Evolutionary conservation across 2,329 filamentous ascomycete genomes (phyloP).

Genomic region (Chaetoscypha palmicola): DNA sequence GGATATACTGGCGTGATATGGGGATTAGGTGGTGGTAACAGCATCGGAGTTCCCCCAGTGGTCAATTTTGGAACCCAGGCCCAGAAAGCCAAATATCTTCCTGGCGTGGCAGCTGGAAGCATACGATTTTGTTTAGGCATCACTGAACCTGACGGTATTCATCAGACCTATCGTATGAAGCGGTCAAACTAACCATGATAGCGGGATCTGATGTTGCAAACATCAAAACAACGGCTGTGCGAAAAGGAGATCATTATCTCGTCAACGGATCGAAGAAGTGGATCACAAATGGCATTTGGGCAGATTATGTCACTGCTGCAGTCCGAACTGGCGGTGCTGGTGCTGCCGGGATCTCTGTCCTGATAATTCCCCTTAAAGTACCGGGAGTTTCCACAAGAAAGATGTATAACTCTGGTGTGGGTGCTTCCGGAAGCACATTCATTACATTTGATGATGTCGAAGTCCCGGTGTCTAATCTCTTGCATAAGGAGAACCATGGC

Average conservation of each 20-base stretch:
- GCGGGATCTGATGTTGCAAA: conserved; percentile 59
- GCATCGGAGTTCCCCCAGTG: conserved; percentile 58
- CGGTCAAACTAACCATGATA: conserved; percentile 39
- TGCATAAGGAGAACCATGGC: conserved; percentile 48
- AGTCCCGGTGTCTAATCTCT: conserved; percentile 45
- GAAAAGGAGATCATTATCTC: conserved; percentile 45
- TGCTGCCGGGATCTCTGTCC: conserved; percentile 45
- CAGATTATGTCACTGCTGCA: conserved; percentile 55
- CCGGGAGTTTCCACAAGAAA: conserved; percentile 45
- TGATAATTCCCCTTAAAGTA: conserved; percentile 47
- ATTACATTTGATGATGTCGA: conserved; percentile 49
- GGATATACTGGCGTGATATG: conserved; percentile 51
- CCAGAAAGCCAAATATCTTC: conserved; percentile 53
- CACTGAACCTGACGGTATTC: conserved; percentile 52
- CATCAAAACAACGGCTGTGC: conserved; percentile 51
- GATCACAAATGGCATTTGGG: conserved; percentile 57
- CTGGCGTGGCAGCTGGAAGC: conserved; percentile 49
- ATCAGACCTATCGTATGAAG: conserved; percentile 6
- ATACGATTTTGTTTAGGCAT: conserved; percentile 58
- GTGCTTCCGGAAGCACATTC: conserved; percentile 51
- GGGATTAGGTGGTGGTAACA: conserved; percentile 51
- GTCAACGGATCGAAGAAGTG: conserved; percentile 64
- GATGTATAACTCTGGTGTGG: conserved; percentile 60
- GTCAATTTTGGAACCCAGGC: conserved; percentile 53
- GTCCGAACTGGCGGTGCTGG: conserved; percentile 52